Conservation (phyloP, 73 alveolate genomes). For the Diophrys appendiculata region DNA sequence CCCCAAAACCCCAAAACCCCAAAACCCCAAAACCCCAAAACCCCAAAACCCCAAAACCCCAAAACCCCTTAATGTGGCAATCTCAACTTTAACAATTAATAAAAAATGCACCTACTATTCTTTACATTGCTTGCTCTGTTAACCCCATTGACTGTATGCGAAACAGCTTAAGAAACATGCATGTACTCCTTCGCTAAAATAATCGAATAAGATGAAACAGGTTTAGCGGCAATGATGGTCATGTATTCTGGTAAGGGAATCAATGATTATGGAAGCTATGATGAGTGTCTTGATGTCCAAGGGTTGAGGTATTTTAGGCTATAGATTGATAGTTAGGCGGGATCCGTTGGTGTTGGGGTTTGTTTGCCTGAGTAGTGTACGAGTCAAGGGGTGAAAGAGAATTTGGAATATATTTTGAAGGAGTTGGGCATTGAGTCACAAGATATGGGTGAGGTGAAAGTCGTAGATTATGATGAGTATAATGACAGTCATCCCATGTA, state of each 20-base stretch:
- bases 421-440: no score
- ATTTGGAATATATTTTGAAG: no score
- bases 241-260: constrained; percentile 27
- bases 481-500: neutral
- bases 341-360: constrained; percentile 9
- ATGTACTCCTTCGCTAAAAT: neutral
- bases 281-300: neutral
- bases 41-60: no score
- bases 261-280: constrained; percentile 9
- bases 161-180: no score
- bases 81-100: no score
- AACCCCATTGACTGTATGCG: no score
- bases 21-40: no score
- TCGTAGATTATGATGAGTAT: neutral
- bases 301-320: neutral
- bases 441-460: no score
- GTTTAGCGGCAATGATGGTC: neutral
- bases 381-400: neutral
- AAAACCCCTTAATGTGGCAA: no score
- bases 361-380: constrained; percentile 18
- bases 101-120: no score
- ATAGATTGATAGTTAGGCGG: neutral
- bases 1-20: no score
- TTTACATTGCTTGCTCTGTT: no score
- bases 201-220: neutral